Percentiles rank a stretch among this genome's conserved stretches.
phyloP scores from a whole-genome alignment of 2,329 filamentous ascomycete species.

The Aspergillus pseudoglaucus region DNA sequence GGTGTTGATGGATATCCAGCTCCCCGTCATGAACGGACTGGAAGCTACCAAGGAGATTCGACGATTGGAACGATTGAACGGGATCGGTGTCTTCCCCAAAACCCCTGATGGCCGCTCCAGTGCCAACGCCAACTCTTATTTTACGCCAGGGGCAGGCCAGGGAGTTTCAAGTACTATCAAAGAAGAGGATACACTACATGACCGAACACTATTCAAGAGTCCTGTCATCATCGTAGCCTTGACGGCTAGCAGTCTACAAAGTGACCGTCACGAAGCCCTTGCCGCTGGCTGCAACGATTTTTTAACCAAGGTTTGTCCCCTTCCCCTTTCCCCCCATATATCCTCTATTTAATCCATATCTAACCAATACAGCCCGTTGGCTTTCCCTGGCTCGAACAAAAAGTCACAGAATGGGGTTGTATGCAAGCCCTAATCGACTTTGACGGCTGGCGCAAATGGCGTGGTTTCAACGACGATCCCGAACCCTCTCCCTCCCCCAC shows the following conservation, averaged over 20 bases:
- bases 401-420: conserved; percentile 99
- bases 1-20: conserved; percentile 96
- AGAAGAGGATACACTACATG: conserved; percentile 31
- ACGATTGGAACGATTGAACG: conserved; percentile 79
- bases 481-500: conserved; percentile 11
- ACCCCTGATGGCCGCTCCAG: conserved; percentile 51
- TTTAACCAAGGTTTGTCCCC: conserved; percentile 72
- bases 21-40: conserved; percentile 92
- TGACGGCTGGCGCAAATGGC: conserved; percentile 97
- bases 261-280: conserved; percentile 87
- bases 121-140: conserved; percentile 18
- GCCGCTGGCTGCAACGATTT: conserved; percentile 98
- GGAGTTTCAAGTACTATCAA: conserved; percentile 20
- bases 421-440: conserved; percentile 99
- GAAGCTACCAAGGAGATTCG: conserved; percentile 94
- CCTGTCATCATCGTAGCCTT: conserved; percentile 96
- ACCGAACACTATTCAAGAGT: conserved; percentile 69
- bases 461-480: conserved; percentile 57
- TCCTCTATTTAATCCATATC: neutral
- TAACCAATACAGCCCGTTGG: conserved; percentile 69
- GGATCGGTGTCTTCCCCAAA: conserved; percentile 84
- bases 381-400: conserved; percentile 93
- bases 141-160: conserved; percentile 13
- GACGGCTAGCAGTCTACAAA: conserved; percentile 89
- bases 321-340: neutral